Conservation (phyloP, 352 stramenopile species). For the Phytophthora syringae region DNA sequence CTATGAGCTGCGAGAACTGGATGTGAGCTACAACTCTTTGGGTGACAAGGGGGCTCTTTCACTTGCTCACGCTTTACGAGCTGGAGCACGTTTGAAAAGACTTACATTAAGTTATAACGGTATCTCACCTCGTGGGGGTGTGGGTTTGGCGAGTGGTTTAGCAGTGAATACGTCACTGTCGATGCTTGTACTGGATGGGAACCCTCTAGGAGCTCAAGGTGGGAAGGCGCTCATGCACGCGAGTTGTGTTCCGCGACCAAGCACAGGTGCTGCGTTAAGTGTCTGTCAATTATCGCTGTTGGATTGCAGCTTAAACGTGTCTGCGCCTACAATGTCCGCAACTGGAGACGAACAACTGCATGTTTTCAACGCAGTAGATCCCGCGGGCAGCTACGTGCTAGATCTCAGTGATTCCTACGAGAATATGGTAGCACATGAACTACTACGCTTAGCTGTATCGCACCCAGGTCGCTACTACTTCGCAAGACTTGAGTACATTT, state of each 20-base stretch:
- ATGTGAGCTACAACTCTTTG: constrained; percentile 71
- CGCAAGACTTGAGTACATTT: constrained; percentile 53
- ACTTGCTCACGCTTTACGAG: constrained; percentile 61
- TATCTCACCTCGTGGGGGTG: constrained; percentile 56
- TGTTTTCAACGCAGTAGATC: constrained; percentile 69
- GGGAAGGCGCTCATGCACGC: constrained; percentile 63
- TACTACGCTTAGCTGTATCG: constrained; percentile 69
- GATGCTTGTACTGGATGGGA: constrained; percentile 65
- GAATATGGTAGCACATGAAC: constrained; percentile 71
- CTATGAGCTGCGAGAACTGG: constrained; percentile 66
- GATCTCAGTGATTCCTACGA: constrained; percentile 79
- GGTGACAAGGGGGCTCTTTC: constrained; percentile 61
- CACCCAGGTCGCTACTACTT: constrained; percentile 56
- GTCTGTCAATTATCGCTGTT: constrained; percentile 61
- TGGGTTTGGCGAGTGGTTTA: constrained; percentile 62
- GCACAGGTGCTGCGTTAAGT: background rate
- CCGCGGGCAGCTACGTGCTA: constrained; percentile 60
- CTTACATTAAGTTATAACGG: constrained; percentile 73
- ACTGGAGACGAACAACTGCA: constrained; percentile 36
- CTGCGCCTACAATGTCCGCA: constrained; percentile 19
- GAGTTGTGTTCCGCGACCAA: constrained; percentile 42
- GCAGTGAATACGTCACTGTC: constrained; percentile 55
- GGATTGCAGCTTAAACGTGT: constrained; percentile 53
- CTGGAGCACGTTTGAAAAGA: constrained; percentile 49
- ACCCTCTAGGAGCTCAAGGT: constrained; percentile 60